A percentile compares a stretch with the other conserved stretches of the same genome.
phyloP scores from a whole-genome alignment of 768 basidiomycete species.

The Suillus variegatus region DNA sequence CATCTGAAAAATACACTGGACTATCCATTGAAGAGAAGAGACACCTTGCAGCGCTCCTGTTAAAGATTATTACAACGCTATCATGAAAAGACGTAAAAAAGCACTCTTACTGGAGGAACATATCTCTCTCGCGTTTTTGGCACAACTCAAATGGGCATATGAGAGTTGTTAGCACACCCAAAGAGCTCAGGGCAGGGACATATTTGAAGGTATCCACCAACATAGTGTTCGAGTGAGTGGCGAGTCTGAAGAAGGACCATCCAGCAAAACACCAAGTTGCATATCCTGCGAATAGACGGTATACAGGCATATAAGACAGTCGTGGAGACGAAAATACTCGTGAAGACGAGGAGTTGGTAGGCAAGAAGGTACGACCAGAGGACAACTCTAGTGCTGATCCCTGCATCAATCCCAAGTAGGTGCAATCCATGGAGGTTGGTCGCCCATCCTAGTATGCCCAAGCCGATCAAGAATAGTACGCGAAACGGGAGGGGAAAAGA shows the following conservation, averaged over 20 bases:
- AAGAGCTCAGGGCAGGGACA: slow-evolving; percentile 67
- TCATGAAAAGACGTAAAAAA: not conserved
- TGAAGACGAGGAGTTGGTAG: slow-evolving; percentile 20
- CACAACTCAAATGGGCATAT: slow-evolving; percentile 69
- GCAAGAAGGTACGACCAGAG: slow-evolving; percentile 14
- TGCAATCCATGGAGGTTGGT: slow-evolving; percentile 88
- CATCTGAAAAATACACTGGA: slow-evolving; percentile 84
- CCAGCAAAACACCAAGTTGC: slow-evolving; percentile 58
- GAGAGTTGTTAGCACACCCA: slow-evolving; percentile 57
- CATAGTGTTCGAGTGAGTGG: slow-evolving; percentile 55
- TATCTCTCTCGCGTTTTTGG: slow-evolving; percentile 71
- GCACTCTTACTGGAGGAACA: slow-evolving; percentile 71
- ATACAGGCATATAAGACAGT: slow-evolving; percentile 58
- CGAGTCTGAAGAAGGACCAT: slow-evolving; percentile 68
- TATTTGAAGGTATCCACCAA: slow-evolving; percentile 77
- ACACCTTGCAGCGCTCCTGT: slow-evolving; percentile 75
- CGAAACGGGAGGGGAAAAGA: slow-evolving; percentile 91
- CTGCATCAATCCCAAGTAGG: slow-evolving; percentile 70
- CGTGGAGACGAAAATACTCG: slow-evolving; percentile 29
- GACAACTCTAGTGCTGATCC: slow-evolving; percentile 67
- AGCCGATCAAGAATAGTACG: slow-evolving; percentile 73
- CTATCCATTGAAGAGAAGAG: slow-evolving; percentile 59
- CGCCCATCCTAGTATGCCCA: slow-evolving; percentile 90
- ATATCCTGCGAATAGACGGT: slow-evolving; percentile 67
- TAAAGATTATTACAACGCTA: slow-evolving; percentile 1